Evolutionary conservation across 2,329 filamentous ascomycete species (phyloP).

Genomic region (Alternaria conjuncta): DNA sequence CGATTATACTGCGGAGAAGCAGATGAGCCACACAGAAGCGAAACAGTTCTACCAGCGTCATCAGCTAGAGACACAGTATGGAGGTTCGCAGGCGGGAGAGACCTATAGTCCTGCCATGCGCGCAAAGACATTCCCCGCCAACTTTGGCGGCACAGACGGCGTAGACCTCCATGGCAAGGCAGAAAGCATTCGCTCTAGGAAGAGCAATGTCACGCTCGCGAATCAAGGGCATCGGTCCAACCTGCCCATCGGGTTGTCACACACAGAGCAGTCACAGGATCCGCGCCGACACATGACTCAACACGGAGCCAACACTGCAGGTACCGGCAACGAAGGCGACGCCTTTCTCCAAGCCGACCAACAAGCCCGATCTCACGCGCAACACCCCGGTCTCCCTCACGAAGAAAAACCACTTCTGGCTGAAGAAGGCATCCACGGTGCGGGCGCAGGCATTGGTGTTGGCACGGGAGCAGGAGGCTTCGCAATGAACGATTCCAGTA

Average conservation of each 20-base stretch:
- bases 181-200: slow-evolving; percentile 52
- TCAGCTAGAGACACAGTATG: slow-evolving; percentile 66
- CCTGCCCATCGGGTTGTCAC: slow-evolving; percentile 38
- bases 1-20: slow-evolving; percentile 90
- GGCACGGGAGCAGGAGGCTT: slow-evolving; percentile 68
- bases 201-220: slow-evolving; percentile 45
- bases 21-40: slow-evolving; percentile 91
- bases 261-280: slow-evolving; percentile 38
- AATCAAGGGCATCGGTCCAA: slow-evolving; percentile 35
- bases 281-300: slow-evolving; percentile 26
- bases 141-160: slow-evolving; percentile 46
- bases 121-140: slow-evolving; percentile 53
- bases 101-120: slow-evolving; percentile 51
- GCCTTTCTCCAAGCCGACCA: slow-evolving; percentile 55
- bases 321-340: slow-evolving; percentile 27
- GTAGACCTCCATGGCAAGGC: slow-evolving; percentile 45
- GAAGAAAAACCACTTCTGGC: slow-evolving; percentile 63
- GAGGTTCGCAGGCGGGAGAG: slow-evolving; percentile 49
- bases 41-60: slow-evolving; percentile 96
- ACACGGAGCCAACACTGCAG: slow-evolving; percentile 19
- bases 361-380: slow-evolving; percentile 56
- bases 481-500: slow-evolving; percentile 75
- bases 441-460: slow-evolving; percentile 65
- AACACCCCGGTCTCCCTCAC: slow-evolving; percentile 61
- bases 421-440: slow-evolving; percentile 63